Conservation (phyloP, 352 stramenopile species). For the Aphanomyces invadans region DNA sequence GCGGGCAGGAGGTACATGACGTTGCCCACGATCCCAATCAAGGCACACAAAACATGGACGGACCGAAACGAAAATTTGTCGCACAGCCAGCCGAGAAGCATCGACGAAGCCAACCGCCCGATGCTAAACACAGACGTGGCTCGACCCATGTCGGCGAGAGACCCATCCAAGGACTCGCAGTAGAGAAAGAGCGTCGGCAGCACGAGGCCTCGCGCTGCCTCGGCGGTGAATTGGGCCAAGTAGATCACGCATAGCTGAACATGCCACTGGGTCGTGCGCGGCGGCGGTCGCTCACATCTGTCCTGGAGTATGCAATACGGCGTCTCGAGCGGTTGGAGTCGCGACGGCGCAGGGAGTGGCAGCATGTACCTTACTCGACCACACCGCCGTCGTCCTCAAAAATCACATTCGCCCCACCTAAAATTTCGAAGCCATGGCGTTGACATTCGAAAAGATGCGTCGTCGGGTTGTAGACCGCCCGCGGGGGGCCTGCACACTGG, state of each 20-base stretch:
- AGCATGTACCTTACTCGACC: too few relatives aligned
- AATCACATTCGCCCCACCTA: too few relatives aligned
- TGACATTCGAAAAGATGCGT: too few relatives aligned
- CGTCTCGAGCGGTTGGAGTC: too few relatives aligned
- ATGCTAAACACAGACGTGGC: conserved; percentile 77
- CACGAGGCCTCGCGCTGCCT: conserved; percentile 67
- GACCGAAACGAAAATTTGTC: conserved; percentile 71
- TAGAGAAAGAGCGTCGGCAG: conserved; percentile 81
- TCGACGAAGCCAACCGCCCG: conserved; percentile 71
- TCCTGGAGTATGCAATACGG: too few relatives aligned
- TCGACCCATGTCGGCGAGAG: conserved; percentile 69
- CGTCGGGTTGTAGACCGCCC: too few relatives aligned
- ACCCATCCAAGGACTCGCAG: conserved; percentile 68
- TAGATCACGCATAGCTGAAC: conserved; percentile 77
- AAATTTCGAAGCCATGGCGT: too few relatives aligned
- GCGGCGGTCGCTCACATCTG: too few relatives aligned
- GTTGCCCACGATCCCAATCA: conserved; percentile 44
- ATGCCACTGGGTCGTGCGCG: conserved; percentile 50
- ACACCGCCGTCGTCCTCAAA: too few relatives aligned
- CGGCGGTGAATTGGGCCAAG: conserved; percentile 73
- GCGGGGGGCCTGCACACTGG: too few relatives aligned
- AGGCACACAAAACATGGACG: conserved; percentile 61
- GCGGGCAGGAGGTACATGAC: conserved; percentile 51
- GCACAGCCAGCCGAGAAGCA: conserved; percentile 75
- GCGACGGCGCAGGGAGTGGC: too few relatives aligned